Base-by-base conservation (phyloP, 371 early-diverging fungal genomes). In the Mortierella sp. region DNA sequence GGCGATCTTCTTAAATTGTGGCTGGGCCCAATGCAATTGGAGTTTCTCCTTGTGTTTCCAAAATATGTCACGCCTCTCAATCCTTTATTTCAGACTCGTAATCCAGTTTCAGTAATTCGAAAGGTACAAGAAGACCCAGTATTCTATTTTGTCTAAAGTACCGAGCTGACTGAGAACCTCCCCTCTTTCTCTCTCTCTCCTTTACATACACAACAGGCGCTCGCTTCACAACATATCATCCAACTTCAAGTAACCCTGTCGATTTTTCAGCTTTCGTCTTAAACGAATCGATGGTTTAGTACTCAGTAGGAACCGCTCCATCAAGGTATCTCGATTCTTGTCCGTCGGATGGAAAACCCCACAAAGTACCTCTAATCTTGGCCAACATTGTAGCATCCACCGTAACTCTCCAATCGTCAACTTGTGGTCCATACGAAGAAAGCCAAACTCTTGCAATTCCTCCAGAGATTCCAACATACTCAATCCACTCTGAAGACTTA, bases 371-470 rank as follows among this genome's bases (percentile, higher is more conserved):
- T 66, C 66, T 4, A 75, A 60, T 16, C 55, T 65, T 2, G 66
- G 75, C 75, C 75, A 75, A 18, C 28, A 37, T 53, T 47, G 48
- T 51, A 75, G 28, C 75, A 75, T 75, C 57, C 70, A 75, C 56
- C 66, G 57, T 30, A 66, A 14, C 45, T 75, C 75, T 1, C 53
- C 75, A 25, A 75, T 75, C 65, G 70, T 19, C 4, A 23, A 14
- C 23, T 26, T 59, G 23, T 75, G 70, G 29, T 53, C 7, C 70
- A 69, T 64, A 16, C 66, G 59, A 58, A 65, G 61, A 50, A 75
- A 75, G 21, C 66, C 70, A 75, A 75, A 65, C 59, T 66, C 75
- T 29, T 44, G 28, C 55, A 75, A 50, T 48, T 75, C 63, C 7
- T 15, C 59, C 60, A 75, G 19, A 9, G 30, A 2, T 1, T 26